Evolutionary conservation across 2,329 filamentous ascomycete species (phyloP), one percentile per base, ranked within the genome.

Genomic region (Thielaviopsis populi): DNA sequence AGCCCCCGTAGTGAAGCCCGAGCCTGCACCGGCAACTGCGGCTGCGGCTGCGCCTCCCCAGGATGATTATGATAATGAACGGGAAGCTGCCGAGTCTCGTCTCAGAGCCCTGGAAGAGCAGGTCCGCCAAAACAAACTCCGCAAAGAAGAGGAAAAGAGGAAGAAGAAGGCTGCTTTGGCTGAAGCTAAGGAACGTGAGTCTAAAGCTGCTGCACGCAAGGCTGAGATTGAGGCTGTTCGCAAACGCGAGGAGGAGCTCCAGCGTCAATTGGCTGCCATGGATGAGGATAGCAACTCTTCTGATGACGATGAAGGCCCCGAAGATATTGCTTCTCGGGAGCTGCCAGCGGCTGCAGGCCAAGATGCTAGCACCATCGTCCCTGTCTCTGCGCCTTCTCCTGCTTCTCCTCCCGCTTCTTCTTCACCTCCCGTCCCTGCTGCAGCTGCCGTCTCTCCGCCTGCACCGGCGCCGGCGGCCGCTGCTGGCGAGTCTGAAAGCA

Each of bases 101-200:
- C 81, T 97, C 27, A 89, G 85, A 72, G 91, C 90, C 17, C 82
- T 99, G 8, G 91, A 99, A 74, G 91, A 97, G 72, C 91, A 96
- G 74, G 91, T 97, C 62, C 86, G 86, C 67, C 89, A 91, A 72
- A 90, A 91, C 70, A 99, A 97, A 77, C 77, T 97, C 62, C 92
- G 90, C 79, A 97, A 96, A 75, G 88, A 95, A 69, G 94, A 99
- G 73, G 94, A 96, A 76, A 96, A 95, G 79, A 89, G 86, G 67
- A 87, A 83, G 69, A 94, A 91, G 78, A 91, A 96, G 76, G 92
- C 90, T 24, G 91, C 91, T 10, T 80, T 88, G 70, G 88, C 87
- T 60, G 89, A 94, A 69, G 84, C 91, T 7, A 92, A 90, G 74
- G 89, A 96, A 70, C 91, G 95, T 72, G 92, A 97, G 73, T 79